Percentiles rank a stretch among this genome's conserved stretches.
These are phyloP conservation scores for Axilococcus clingmanii DNA, from an alignment of 139 green algal genomes.

Conservation along the genomic window DNA sequence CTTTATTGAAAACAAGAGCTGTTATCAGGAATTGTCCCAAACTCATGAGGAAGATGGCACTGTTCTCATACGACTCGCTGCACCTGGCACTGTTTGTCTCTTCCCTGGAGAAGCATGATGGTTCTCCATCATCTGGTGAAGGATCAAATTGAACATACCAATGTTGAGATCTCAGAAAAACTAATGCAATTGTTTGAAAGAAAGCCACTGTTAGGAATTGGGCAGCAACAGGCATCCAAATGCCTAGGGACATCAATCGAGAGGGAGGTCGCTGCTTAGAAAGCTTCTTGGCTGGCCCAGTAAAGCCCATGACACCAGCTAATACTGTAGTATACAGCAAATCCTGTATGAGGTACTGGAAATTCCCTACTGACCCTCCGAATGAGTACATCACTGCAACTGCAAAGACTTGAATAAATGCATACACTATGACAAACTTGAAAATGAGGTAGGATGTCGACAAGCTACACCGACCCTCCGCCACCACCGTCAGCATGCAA, in stretches of 20 bases:
- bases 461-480: constrained; percentile 53
- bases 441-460: constrained; percentile 59
- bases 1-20: constrained; percentile 30
- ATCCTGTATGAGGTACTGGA: constrained; percentile 55
- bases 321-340: constrained; percentile 61
- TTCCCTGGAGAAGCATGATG: constrained; percentile 17
- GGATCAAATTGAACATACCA: constrained; percentile 24
- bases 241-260: constrained; percentile 42
- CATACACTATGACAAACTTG: constrained; percentile 68
- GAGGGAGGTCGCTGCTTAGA: constrained; percentile 24
- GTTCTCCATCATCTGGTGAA: constrained; percentile 1
- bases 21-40: constrained; percentile 27
- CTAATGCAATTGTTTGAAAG: constrained; percentile 25
- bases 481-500: constrained; percentile 55
- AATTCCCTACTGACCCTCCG: constrained; percentile 51
- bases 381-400: constrained; percentile 58
- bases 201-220: constrained; percentile 40
- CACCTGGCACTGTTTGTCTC: constrained; percentile 12
- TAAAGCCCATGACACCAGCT: constrained; percentile 57
- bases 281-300: constrained; percentile 26
- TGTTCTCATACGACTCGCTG: constrained; percentile 19
- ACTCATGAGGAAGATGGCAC: constrained; percentile 15
- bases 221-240: constrained; percentile 33
- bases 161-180: constrained; percentile 12
- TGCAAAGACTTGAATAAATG: constrained; percentile 45